Evolutionary conservation across 805 yeast genomes (phyloP).

Genomic region (Saccharomycopsis fermentans): DNA sequence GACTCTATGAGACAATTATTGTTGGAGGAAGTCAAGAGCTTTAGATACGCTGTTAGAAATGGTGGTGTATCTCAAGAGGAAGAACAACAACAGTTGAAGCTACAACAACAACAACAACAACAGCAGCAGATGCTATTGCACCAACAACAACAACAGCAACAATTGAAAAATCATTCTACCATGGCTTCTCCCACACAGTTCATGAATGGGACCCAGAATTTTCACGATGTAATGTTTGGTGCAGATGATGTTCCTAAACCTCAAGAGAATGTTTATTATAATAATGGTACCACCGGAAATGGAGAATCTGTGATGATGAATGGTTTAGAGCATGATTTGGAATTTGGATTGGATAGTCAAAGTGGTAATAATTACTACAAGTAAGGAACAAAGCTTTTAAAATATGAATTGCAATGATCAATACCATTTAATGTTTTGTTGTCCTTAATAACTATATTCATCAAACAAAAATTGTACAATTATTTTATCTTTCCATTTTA

Average conservation of each 20-base stretch:
- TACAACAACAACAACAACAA: constrained; percentile 20
- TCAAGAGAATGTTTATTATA: constrained; percentile 34
- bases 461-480: background rate
- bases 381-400: too few species aligned
- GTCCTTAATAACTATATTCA: background rate
- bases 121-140: constrained; percentile 26
- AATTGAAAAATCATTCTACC: constrained; percentile 18
- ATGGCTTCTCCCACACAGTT: constrained; percentile 21
- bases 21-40: constrained; percentile 64
- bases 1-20: constrained; percentile 68
- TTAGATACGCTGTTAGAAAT: constrained; percentile 71
- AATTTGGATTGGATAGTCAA: constrained; percentile 52
- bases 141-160: constrained; percentile 20
- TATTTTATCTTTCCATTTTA: background rate
- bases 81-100: constrained; percentile 23
- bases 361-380: constrained; percentile 3
- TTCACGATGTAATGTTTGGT: constrained; percentile 19
- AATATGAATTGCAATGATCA: background rate
- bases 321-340: constrained; percentile 56
- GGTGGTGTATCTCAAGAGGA: constrained; percentile 36
- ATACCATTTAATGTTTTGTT: background rate
- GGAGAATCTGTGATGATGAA: constrained; percentile 19
- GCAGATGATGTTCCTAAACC: constrained; percentile 46
- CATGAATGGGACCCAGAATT: constrained; percentile 12
- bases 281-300: constrained; percentile 19